Evolutionary conservation across 2,329 filamentous ascomycete species (phyloP).

Genomic region (Ascochyta viciae-villosae): DNA sequence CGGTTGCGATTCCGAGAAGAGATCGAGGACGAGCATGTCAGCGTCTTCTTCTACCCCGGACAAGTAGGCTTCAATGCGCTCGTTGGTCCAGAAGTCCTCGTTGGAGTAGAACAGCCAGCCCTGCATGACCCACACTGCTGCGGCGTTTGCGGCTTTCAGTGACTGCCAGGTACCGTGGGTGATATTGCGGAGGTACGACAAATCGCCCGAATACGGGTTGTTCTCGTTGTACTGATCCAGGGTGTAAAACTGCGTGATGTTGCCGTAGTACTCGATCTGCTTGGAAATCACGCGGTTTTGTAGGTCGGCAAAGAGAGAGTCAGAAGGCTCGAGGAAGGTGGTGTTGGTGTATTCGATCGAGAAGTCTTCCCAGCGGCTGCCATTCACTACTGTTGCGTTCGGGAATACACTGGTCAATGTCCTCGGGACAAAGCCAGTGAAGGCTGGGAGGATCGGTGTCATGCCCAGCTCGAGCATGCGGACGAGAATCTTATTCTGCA

Average conservation of each 20-base stretch:
- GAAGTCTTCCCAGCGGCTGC: slow-evolving; percentile 55
- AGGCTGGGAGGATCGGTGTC: slow-evolving; percentile 60
- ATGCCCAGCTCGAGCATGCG: slow-evolving; percentile 62
- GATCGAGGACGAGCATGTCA: slow-evolving; percentile 61
- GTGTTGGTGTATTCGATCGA: slow-evolving; percentile 53
- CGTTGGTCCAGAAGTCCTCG: slow-evolving; percentile 54
- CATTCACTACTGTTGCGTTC: slow-evolving; percentile 53
- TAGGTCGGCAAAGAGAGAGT: slow-evolving; percentile 52
- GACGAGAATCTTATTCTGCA: slow-evolving; percentile 58
- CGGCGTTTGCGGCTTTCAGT: slow-evolving; percentile 57
- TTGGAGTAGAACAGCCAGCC: slow-evolving; percentile 59
- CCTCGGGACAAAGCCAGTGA: slow-evolving; percentile 59
- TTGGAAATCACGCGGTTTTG: slow-evolving; percentile 57
- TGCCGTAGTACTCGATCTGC: slow-evolving; percentile 56
- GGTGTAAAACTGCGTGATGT: slow-evolving; percentile 58
- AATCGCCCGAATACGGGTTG: slow-evolving; percentile 55
- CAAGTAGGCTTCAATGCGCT: slow-evolving; percentile 58
- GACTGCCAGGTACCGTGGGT: slow-evolving; percentile 55
- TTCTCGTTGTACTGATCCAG: slow-evolving; percentile 64
- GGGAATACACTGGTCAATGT: slow-evolving; percentile 53
- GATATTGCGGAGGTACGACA: slow-evolving; percentile 54
- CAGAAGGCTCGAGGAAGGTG: slow-evolving; percentile 58
- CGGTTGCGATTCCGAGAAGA: slow-evolving; percentile 58
- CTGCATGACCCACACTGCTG: slow-evolving; percentile 62
- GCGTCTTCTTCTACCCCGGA: slow-evolving; percentile 52